phyloP scores from a whole-genome alignment of 73 alveolate species.

The Symbiodinium pilosum region DNA sequence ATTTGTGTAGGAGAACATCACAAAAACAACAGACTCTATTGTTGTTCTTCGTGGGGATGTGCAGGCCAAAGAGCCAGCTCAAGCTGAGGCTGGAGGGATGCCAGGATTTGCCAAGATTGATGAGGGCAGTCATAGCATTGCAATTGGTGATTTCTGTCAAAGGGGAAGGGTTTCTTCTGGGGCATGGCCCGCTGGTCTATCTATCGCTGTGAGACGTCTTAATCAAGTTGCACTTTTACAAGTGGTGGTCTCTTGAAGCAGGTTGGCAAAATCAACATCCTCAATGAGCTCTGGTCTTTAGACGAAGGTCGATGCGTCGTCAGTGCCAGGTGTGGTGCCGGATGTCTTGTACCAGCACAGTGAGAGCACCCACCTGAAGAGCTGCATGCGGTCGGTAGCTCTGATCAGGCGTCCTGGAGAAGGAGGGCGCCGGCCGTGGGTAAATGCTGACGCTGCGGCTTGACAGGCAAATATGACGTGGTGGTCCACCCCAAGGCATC shows the following conservation, averaged over 20 bases:
- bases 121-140: too few relatives aligned
- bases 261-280: slow-evolving; percentile 55
- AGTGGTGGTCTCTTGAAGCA: not conserved
- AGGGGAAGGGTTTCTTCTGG: too few relatives aligned
- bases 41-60: too few relatives aligned
- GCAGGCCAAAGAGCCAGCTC: slow-evolving; percentile 6
- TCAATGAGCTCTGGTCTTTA: slow-evolving; percentile 58
- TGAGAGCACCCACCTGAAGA: not conserved
- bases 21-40: too few relatives aligned
- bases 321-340: slow-evolving; percentile 52
- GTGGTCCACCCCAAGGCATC: too few relatives aligned
- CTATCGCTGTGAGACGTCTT: too few relatives aligned
- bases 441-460: slow-evolving; percentile 77
- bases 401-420: slow-evolving; percentile 52
- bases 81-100: not conserved
- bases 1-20: too few relatives aligned
- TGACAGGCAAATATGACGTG: not conserved
- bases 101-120: too few relatives aligned
- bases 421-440: slow-evolving; percentile 80
- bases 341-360: too few relatives aligned
- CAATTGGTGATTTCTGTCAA: too few relatives aligned
- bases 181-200: too few relatives aligned
- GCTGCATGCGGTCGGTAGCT: not conserved
- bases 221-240: too few relatives aligned
- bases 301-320: slow-evolving; percentile 85